These are phyloP conservation scores for Candida silvatica DNA, from an alignment of 805 yeast genomes.

Conservation along the genomic window DNA sequence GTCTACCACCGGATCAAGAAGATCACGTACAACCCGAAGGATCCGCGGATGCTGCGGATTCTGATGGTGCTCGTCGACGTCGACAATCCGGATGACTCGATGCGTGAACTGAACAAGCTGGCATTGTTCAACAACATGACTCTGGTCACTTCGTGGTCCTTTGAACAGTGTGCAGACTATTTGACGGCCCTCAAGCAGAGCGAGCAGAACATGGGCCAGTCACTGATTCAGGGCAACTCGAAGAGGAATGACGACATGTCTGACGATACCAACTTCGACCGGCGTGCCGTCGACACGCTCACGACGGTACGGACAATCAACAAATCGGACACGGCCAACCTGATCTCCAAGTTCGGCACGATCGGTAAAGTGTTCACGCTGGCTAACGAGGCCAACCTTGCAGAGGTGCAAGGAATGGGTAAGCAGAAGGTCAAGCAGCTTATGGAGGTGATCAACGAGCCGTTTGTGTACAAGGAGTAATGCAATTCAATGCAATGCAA, in stretches of 20 bases:
- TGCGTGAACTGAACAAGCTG: constrained; percentile 38
- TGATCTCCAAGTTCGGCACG: constrained; percentile 39
- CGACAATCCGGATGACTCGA: constrained; percentile 41
- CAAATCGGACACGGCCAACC: constrained; percentile 44
- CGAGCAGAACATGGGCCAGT: constrained; percentile 22
- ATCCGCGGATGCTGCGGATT: constrained; percentile 29
- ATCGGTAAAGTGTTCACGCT: constrained; percentile 31
- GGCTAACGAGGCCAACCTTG: constrained; percentile 21
- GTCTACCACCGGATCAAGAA: constrained; percentile 46
- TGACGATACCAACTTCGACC: constrained; percentile 30
- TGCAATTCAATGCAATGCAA: neutral
- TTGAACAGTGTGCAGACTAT: constrained; percentile 44
- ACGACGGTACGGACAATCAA: constrained; percentile 39
- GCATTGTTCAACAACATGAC: constrained; percentile 42
- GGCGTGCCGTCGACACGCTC: constrained; percentile 34
- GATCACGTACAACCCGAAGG: constrained; percentile 15
- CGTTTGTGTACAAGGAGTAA: constrained; percentile 36
- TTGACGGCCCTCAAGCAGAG: constrained; percentile 24
- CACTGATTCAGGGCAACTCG: constrained; percentile 31
- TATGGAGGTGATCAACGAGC: constrained; percentile 34
- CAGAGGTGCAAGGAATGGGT: constrained; percentile 41
- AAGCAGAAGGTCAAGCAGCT: constrained; percentile 34
- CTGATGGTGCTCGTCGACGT: constrained; percentile 59
- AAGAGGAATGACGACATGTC: constrained; percentile 21
- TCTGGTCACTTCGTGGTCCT: constrained; percentile 44